A percentile compares a stretch with the other conserved stretches of the same genome.
Evolutionary conservation across 345 rosid genomes (phyloP).

Genomic region (Citrus hindsii): DNA sequence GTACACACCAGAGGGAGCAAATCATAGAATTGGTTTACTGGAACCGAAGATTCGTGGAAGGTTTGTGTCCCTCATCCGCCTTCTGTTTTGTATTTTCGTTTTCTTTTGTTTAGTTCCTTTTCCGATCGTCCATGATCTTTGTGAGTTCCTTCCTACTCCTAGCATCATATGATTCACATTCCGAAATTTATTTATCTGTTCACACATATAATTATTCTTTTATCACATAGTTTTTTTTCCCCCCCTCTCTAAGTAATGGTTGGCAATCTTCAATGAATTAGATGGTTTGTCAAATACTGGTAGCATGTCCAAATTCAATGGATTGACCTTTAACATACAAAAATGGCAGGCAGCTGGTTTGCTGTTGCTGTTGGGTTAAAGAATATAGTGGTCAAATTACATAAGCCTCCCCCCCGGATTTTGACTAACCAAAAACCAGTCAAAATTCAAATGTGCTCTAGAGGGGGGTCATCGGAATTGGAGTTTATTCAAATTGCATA

Average conservation of each 20-base stretch:
- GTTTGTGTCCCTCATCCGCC: slow-evolving; percentile 23
- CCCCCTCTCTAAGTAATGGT: too few species aligned
- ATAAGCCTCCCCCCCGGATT: too few species aligned
- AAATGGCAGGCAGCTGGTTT: too few species aligned
- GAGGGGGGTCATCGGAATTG: background rate
- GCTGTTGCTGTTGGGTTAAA: too few species aligned
- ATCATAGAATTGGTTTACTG: slow-evolving; percentile 17
- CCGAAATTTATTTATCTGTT: slow-evolving; percentile 8
- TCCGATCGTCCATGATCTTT: slow-evolving; percentile 10
- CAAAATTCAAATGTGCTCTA: background rate
- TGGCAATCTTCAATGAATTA: too few species aligned
- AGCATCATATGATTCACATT: background rate
- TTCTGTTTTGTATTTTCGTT: slow-evolving; percentile 3
- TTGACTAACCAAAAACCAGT: too few species aligned
- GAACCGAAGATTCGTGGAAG: slow-evolving; percentile 25
- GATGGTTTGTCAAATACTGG: too few species aligned
- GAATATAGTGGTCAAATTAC: too few species aligned
- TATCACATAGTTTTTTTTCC: too few species aligned
- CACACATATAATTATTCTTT: background rate
- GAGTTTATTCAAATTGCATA: background rate
- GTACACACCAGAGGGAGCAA: slow-evolving; percentile 33
- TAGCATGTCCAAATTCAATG: too few species aligned
- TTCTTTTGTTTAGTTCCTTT: slow-evolving; percentile 5
- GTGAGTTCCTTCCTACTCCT: slow-evolving; percentile 8
- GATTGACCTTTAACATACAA: too few species aligned